Evolutionary conservation across 2,329 filamentous ascomycete species (phyloP).

Genomic region (Colletotrichum simmondsii): DNA sequence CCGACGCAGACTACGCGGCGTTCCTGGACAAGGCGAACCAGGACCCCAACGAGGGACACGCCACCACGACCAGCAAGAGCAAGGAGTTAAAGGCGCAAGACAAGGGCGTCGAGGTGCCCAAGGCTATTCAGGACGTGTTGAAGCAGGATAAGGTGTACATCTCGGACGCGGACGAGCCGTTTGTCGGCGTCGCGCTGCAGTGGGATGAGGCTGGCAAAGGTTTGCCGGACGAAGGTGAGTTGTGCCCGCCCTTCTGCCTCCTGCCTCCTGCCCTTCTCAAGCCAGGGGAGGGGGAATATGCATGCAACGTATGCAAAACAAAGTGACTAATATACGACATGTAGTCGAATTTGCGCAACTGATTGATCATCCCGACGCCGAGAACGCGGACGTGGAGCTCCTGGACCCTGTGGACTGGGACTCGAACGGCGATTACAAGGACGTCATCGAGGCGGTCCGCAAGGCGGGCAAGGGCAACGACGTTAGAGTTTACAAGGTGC

Average conservation of each 20-base stretch:
- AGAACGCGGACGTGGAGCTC: constrained; percentile 70
- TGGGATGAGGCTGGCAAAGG: constrained; percentile 64
- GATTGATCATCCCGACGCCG: constrained; percentile 66
- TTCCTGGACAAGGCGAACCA: constrained; percentile 91
- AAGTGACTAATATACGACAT: neutral
- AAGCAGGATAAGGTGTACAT: constrained; percentile 74
- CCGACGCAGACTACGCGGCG: constrained; percentile 83
- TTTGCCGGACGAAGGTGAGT: constrained; percentile 71
- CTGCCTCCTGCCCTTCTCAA: neutral
- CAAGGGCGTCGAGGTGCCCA: constrained; percentile 69
- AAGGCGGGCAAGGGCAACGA: constrained; percentile 72
- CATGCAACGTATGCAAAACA: neutral
- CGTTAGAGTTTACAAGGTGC: constrained; percentile 80
- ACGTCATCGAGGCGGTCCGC: constrained; percentile 75
- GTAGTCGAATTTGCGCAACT: constrained; percentile 71
- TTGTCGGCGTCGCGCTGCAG: constrained; percentile 78
- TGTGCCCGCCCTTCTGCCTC: neutral
- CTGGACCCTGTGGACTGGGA: constrained; percentile 80
- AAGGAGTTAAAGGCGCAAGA: constrained; percentile 64
- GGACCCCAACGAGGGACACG: constrained; percentile 73
- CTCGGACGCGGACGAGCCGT: constrained; percentile 88
- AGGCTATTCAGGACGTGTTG: constrained; percentile 60
- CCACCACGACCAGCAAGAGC: constrained; percentile 40
- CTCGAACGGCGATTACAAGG: constrained; percentile 73
- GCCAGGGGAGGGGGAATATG: neutral